Percentiles rank a stretch among this genome's conserved stretches.
Evolutionary conservation across 2,329 filamentous ascomycete species (phyloP).

Genomic region (Ceratocystis cubensis): DNA sequence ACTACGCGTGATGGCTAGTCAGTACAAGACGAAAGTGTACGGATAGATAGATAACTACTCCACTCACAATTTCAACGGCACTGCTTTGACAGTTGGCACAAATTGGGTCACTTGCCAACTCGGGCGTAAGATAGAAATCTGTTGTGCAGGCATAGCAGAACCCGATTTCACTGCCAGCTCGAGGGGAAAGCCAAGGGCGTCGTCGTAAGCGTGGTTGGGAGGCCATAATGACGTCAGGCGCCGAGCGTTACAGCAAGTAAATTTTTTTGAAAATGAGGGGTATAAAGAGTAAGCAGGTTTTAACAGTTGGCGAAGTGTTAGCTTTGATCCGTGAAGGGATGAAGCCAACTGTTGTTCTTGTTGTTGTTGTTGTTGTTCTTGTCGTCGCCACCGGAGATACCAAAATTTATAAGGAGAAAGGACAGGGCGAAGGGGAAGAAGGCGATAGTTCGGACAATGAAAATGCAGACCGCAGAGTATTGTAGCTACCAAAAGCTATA

Average conservation of each 20-base stretch:
- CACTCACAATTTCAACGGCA: slow-evolving; percentile 71
- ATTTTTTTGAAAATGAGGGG: not conserved
- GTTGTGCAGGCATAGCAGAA: slow-evolving; percentile 72
- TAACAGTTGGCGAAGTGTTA: too few relatives aligned
- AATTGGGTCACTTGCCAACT: slow-evolving; percentile 50
- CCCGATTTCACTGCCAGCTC: slow-evolving; percentile 32
- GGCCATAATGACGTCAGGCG: slow-evolving; percentile 14
- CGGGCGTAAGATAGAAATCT: slow-evolving; percentile 55
- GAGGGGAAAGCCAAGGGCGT: not conserved
- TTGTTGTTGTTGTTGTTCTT: not conserved
- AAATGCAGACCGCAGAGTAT: not conserved
- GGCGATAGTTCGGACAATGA: not conserved
- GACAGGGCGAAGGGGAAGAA: not conserved
- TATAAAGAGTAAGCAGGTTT: not conserved
- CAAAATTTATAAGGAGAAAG: not conserved
- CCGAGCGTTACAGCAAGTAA: not conserved
- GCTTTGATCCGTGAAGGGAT: too few relatives aligned
- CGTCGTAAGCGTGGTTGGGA: not conserved
- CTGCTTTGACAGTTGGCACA: slow-evolving; percentile 72
- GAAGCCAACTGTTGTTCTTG: too few relatives aligned
- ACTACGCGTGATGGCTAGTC: not conserved
- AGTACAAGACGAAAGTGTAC: not conserved
- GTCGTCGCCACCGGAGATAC: not conserved
- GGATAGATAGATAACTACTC: not conserved
- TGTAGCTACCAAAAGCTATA: not conserved